These are phyloP conservation scores for Cornus florida DNA, from an alignment of 148 eudicot genomes.

Conservation along the genomic window DNA sequence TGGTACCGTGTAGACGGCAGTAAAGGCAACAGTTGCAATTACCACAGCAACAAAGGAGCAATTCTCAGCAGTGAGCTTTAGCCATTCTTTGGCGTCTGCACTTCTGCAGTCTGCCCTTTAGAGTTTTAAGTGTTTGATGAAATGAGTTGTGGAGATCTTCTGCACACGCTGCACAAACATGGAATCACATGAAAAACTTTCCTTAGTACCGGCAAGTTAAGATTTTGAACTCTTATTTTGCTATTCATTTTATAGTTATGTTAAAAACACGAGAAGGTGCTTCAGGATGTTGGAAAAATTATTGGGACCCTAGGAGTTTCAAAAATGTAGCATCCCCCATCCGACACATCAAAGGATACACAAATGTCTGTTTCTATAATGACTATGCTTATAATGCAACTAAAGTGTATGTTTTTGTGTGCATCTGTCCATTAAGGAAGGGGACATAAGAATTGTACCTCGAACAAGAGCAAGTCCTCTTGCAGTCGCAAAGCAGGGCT, in stretches of 20 bases:
- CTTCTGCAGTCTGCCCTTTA: background rate
- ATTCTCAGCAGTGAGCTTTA: background rate
- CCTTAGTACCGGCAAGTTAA: no score
- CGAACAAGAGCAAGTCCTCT: constrained; percentile 2
- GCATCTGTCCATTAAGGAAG: background rate
- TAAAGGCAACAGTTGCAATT: no score
- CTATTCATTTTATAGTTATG: no score
- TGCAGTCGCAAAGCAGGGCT: background rate
- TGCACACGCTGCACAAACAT: background rate
- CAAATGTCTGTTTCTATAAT: no score
- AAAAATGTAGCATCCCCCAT: no score
- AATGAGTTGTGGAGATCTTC: background rate
- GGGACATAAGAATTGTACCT: background rate
- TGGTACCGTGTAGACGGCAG: background rate
- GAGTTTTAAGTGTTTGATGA: background rate
- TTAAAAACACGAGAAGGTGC: background rate
- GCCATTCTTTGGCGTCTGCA: background rate
- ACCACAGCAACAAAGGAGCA: background rate
- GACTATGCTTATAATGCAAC: background rate
- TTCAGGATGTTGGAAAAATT: background rate
- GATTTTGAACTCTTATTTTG: no score
- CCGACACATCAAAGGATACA: no score
- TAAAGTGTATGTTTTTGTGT: background rate
- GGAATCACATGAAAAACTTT: no score
- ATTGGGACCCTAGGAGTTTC: no score